These are phyloP conservation scores for Telfairia occidentalis DNA, from an alignment of 331 rosid species.

Conservation along the genomic window DNA sequence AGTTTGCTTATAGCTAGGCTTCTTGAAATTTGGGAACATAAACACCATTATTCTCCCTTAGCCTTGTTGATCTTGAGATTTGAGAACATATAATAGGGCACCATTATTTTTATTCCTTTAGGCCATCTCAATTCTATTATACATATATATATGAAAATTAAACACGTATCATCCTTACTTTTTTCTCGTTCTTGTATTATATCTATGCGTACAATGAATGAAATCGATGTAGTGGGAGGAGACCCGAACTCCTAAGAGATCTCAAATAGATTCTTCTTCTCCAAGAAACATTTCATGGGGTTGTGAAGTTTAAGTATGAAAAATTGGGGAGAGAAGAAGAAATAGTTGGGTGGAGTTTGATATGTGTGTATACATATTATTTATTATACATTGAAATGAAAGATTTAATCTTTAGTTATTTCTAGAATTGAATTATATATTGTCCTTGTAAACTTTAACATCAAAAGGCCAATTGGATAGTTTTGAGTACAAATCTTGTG, in stretches of 20 bases:
- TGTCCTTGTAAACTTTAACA: background rate
- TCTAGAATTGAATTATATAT: no score
- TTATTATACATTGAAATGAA: no score
- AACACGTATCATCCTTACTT: background rate
- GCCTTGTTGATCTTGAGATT: background rate
- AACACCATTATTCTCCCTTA: background rate
- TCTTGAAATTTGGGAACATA: background rate
- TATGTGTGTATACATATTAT: background rate
- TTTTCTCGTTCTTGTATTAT: background rate
- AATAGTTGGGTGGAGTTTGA: background rate
- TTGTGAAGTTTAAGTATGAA: background rate
- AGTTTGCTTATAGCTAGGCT: background rate
- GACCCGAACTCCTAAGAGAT: background rate
- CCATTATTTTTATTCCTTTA: slow-evolving; percentile 1
- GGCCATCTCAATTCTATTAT: background rate
- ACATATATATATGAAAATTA: background rate
- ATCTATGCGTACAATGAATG: background rate
- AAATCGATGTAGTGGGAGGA: no score
- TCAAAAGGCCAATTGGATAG: background rate
- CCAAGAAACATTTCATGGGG: background rate
- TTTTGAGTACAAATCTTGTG: background rate
- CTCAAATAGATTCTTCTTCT: background rate
- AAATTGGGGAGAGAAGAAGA: background rate
- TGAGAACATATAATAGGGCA: background rate
- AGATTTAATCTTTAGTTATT: no score